Evolutionary conservation across 331 rosid species (phyloP).

Genomic region (Erythrophleum ivorense): DNA sequence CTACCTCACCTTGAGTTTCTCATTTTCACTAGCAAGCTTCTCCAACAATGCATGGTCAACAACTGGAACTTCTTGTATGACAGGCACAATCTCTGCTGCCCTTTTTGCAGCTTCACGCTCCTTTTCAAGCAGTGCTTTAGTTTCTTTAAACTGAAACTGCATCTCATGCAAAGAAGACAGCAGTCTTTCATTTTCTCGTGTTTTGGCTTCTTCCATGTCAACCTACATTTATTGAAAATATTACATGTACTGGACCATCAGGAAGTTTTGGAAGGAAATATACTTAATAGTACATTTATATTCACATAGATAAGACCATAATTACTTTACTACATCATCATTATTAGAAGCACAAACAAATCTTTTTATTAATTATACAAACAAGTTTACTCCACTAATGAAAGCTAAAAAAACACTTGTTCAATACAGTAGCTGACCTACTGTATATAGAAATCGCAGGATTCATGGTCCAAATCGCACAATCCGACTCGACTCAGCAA

Average conservation of each 20-base stretch:
- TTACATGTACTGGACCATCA: constrained; percentile 22
- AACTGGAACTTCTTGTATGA: constrained; percentile 83
- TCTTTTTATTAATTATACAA: constrained; percentile 26
- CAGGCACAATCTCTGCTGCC: constrained; percentile 58
- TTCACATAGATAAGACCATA: not conserved
- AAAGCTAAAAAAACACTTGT: not conserved
- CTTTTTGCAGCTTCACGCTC: constrained; percentile 63
- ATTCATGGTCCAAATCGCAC: too few species aligned
- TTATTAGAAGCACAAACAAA: not conserved
- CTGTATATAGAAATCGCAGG: too few species aligned
- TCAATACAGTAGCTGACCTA: constrained; percentile 1
- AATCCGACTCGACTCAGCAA: too few species aligned
- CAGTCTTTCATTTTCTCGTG: constrained; percentile 73
- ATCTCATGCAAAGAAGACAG: constrained; percentile 76
- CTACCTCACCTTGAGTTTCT: constrained; percentile 74
- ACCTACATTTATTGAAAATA: constrained; percentile 53
- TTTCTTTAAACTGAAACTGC: constrained; percentile 77
- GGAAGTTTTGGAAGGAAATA: constrained; percentile 14
- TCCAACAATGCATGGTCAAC: constrained; percentile 74
- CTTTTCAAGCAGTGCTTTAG: constrained; percentile 66
- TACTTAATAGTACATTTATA: too few species aligned
- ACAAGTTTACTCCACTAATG: constrained; percentile 17
- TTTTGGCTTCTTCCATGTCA: constrained; percentile 82
- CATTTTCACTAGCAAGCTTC: constrained; percentile 76
- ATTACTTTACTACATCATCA: not conserved